Base-by-base conservation (phyloP, 2,329 filamentous ascomycete species). In the Lachnellula subtilissima region DNA sequence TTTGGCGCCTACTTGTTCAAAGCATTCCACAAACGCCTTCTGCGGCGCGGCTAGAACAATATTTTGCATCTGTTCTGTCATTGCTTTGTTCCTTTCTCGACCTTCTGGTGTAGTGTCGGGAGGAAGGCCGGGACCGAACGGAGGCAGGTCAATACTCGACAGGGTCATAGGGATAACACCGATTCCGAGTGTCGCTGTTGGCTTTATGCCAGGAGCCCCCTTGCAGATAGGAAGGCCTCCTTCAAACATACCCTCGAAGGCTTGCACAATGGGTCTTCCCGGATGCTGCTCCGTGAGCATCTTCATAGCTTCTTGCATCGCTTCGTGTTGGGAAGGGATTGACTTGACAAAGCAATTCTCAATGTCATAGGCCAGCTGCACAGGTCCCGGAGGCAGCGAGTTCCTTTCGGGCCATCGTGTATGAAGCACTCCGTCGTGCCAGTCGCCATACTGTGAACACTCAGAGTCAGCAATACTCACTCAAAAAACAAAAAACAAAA, bases 241-340 rank as follows among this genome's bases (percentile, higher is more conserved):
- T 53, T 71, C 65, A 46, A 71, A 74, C 2, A 70, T 63, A 2
- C 68, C 65, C 61, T 81, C 78, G 36, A 69, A 68, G n/a, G 80
- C 51, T 12, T 78, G 64, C 19, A 81, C 58, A 28, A 80, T 68
- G 32, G 75, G 67, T 8, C 72, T 68, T 4, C 57, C 59, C 2
- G 71, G 69, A 35, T 74, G 66, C 2, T 67, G 54, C 7, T 66
- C 64, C 2, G 68, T 66, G 32, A 73, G 57, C 4, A 61, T 64
- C 63, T 71, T 70, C 14, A 76, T 73, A 2, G 71, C 67, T 9
- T 54, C 56, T 53, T 73, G 71, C 6, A 75, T 46, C 5, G 69
- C 66, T 42, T 65, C 56, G 56, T 72, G 69, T 7, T 70, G 67
- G 4, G 60, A 53, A 0, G 71, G 69, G 4, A 73, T 74, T 11